phyloP scores from a whole-genome alignment of 2,329 filamentous ascomycete genomes.

The Cordyceps javanica region DNA sequence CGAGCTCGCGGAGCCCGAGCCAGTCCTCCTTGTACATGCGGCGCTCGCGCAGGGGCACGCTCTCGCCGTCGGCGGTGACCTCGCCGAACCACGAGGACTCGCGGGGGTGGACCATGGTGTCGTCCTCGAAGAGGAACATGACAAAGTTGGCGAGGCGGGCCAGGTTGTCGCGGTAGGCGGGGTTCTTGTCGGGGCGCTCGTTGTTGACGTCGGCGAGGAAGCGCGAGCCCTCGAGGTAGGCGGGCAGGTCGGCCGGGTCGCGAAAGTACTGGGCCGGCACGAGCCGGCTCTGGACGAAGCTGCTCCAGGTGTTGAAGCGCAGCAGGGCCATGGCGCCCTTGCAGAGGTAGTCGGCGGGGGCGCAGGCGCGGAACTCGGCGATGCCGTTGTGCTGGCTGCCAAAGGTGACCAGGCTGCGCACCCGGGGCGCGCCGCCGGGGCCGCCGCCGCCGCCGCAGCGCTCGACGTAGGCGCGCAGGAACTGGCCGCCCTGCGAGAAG shows the following conservation, averaged over 20 bases:
- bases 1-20: slow-evolving; percentile 76
- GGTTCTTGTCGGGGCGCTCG: slow-evolving; percentile 70
- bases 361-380: slow-evolving; percentile 70
- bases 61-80: slow-evolving; percentile 63
- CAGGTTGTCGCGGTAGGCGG: slow-evolving; percentile 66
- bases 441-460: slow-evolving; percentile 74
- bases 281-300: slow-evolving; percentile 69
- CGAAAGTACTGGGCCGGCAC: slow-evolving; percentile 96
- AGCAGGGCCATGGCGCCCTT: slow-evolving; percentile 72
- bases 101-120: slow-evolving; percentile 81
- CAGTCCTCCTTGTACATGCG: slow-evolving; percentile 84
- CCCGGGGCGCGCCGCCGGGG: too few species aligned
- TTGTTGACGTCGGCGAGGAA: slow-evolving; percentile 97
- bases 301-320: slow-evolving; percentile 72
- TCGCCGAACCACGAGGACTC: slow-evolving; percentile 89
- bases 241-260: slow-evolving; percentile 52
- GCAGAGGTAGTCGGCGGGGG: slow-evolving; percentile 69
- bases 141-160: slow-evolving; percentile 67
- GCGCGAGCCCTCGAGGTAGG: slow-evolving; percentile 75
- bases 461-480: slow-evolving; percentile 86
- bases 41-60: slow-evolving; percentile 62
- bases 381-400: slow-evolving; percentile 94
- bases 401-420: slow-evolving; percentile 78
- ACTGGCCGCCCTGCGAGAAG: slow-evolving; percentile 93
- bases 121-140: slow-evolving; percentile 85